Evolutionary conservation across 768 basidiomycete genomes (phyloP).

Genomic region (Kwoniella bestiolae): DNA sequence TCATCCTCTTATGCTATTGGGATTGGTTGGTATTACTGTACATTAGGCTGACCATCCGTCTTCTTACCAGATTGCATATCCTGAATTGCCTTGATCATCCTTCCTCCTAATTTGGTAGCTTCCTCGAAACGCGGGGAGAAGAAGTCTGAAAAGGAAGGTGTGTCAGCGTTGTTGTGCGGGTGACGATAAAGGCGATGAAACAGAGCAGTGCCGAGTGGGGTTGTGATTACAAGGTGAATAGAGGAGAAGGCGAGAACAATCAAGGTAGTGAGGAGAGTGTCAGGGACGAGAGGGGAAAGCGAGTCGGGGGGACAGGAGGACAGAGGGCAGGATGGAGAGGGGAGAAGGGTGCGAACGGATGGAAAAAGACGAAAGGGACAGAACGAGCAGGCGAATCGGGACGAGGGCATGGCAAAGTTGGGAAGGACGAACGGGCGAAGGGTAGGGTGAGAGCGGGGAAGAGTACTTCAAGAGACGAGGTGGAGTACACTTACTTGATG

Average conservation of each 20-base stretch:
- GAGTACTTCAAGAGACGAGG: not conserved
- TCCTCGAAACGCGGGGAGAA: constrained; percentile 88
- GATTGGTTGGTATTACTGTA: no score
- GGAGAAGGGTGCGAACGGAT: not conserved
- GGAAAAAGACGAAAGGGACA: not conserved
- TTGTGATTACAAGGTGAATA: no score
- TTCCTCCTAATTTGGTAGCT: constrained; percentile 75
- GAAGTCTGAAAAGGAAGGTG: constrained; percentile 59
- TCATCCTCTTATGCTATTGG: no score
- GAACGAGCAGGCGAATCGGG: not conserved
- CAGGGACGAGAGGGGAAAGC: no score
- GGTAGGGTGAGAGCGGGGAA: no score
- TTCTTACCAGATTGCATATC: constrained; percentile 31
- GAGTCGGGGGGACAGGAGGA: no score
- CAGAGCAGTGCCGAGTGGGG: no score
- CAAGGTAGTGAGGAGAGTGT: no score
- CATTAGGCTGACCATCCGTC: not conserved
- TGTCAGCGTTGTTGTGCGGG: not conserved
- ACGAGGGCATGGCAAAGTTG: not conserved
- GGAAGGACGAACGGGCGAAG: no score
- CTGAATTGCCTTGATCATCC: constrained; percentile 84
- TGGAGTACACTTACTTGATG: constrained; percentile 58
- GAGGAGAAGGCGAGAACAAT: no score
- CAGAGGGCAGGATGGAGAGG: not conserved
- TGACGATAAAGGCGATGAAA: no score